phyloP scores from a whole-genome alignment of 2,329 filamentous ascomycete species.

The Grosmannia huntii region DNA sequence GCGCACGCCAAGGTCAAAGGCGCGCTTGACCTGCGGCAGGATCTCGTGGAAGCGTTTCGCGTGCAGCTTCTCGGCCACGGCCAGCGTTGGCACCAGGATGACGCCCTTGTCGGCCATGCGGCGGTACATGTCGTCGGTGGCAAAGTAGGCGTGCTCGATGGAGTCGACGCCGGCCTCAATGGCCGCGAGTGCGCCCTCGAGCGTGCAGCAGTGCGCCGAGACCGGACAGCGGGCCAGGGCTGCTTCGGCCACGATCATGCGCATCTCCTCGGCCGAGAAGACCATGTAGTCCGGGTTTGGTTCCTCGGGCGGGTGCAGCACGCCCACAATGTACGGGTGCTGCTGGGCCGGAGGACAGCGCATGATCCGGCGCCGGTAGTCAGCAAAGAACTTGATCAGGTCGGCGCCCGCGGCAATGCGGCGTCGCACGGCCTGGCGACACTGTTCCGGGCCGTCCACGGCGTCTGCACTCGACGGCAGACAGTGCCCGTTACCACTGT shows the following conservation, averaged over 20 bases:
- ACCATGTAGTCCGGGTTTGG: conserved; percentile 29
- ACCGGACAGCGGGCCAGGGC: conserved; percentile 26
- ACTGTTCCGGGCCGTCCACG: conserved; percentile 33
- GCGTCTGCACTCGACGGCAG: conserved; percentile 27
- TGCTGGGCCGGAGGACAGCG: conserved; percentile 21
- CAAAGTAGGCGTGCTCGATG: conserved; percentile 32
- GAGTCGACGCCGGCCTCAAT: conserved; percentile 31
- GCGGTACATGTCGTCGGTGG: conserved; percentile 26
- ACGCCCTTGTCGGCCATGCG: conserved; percentile 30
- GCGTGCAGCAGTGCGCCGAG: conserved; percentile 28
- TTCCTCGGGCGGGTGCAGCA: conserved; percentile 23
- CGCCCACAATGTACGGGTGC: conserved; percentile 4
- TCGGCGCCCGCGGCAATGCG: conserved; percentile 35
- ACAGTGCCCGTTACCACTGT: conserved; percentile 20
- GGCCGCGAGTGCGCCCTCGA: conserved; percentile 31
- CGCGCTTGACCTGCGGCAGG: conserved; percentile 28
- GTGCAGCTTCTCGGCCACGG: conserved; percentile 26
- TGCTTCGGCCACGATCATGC: conserved; percentile 35
- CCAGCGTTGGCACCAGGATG: conserved; percentile 41
- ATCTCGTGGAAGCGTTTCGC: conserved; percentile 17
- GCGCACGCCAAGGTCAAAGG: conserved; percentile 32
- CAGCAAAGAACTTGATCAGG: conserved; percentile 40
- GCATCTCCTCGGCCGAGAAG: conserved; percentile 36
- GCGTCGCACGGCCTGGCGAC: conserved; percentile 31
- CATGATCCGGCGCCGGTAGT: conserved; percentile 31